A percentile compares a stretch with the other conserved stretches of the same genome.
Evolutionary conservation across 129 eudicot species (phyloP).

Genomic region (Flaveria bidentis): DNA sequence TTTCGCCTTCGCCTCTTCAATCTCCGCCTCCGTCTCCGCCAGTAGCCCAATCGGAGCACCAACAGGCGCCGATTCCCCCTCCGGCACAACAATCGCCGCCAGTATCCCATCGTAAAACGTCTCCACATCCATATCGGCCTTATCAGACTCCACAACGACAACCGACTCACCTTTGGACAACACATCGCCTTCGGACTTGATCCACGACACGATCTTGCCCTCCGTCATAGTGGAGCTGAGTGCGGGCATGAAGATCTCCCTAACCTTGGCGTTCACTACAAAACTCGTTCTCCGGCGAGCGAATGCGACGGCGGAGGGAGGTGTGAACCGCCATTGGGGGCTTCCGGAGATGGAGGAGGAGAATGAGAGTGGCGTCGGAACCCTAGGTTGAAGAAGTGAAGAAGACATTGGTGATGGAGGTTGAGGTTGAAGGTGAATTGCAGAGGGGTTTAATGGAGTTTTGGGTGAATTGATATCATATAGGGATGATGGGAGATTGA

Average conservation of each 20-base stretch:
- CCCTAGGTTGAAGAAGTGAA: constrained; percentile 48
- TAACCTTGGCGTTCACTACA: constrained; percentile 59
- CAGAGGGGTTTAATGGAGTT: neutral
- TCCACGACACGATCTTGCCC: constrained; percentile 91
- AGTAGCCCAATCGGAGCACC: constrained; percentile 81
- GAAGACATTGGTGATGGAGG: constrained; percentile 40
- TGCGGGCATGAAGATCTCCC: constrained; percentile 98
- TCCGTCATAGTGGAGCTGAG: constrained; percentile 96
- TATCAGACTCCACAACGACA: constrained; percentile 91
- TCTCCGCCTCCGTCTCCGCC: constrained; percentile 78
- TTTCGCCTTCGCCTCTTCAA: constrained; percentile 68
- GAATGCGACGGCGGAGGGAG: constrained; percentile 37
- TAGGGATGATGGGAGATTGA: constrained; percentile 6
- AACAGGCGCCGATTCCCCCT: constrained; percentile 80
- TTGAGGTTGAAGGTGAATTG: neutral
- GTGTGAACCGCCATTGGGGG: constrained; percentile 35
- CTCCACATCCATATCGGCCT: constrained; percentile 96
- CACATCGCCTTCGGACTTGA: constrained; percentile 78
- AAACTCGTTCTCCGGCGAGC: constrained; percentile 33
- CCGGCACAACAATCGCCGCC: constrained; percentile 80
- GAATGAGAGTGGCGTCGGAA: constrained; percentile 31
- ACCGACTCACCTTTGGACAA: constrained; percentile 80
- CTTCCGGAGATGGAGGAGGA: constrained; percentile 52
- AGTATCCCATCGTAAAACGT: constrained; percentile 81
- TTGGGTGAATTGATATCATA: neutral